Evolutionary conservation across 208 protist genomes (phyloP), one percentile per base, ranked within the genome.

Genomic region (Crithidia bombi): DNA sequence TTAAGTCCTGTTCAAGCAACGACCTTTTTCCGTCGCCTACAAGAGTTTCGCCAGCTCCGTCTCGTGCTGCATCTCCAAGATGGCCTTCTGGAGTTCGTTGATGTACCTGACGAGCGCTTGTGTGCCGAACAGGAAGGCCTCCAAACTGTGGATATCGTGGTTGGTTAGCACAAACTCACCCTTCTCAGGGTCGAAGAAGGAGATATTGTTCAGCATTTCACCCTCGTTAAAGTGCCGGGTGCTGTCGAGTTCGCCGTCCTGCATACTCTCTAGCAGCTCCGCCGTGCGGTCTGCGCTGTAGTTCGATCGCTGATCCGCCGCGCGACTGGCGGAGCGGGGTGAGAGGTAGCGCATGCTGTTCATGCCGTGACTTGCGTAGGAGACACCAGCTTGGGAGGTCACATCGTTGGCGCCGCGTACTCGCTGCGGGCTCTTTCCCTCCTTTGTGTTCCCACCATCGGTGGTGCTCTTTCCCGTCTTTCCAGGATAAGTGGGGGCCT

Each of bases 91-190:
- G 26, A 95, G 67, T 30, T 95, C 87, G 47, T 89, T 89, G 25
- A 95, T 75, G 65, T 92, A 83, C 4, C 81, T 75, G 9, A 92
- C 86, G 5, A 93, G 63, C 1, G 86, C 87, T 12, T 83, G 79
- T 15, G 80, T 87, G 15, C 90, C 90, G 55, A 95, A 95, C 14
- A 95, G 68, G 72, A 93, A 95, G 6, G 90, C 87, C 79, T 95
- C 87, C n/a, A 95, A 68, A 57, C 87, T 93, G 74, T 95, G 90
- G 68, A 95, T 91, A 58, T 95, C 90, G 57, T 86, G 81, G 63
- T 95, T 95, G 14, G 87, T 90, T 33, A 95, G 74, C 41, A 93
- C 78, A 78, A 91, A 93, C 74, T 90, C 86, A 28, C 86, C 89
- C 39, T 73, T 73, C 38, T 91, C 83, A 2, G 79, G 46, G 54